phyloP scores from a whole-genome alignment of 257 asterid genomes.

The Solanum habrochaites region DNA sequence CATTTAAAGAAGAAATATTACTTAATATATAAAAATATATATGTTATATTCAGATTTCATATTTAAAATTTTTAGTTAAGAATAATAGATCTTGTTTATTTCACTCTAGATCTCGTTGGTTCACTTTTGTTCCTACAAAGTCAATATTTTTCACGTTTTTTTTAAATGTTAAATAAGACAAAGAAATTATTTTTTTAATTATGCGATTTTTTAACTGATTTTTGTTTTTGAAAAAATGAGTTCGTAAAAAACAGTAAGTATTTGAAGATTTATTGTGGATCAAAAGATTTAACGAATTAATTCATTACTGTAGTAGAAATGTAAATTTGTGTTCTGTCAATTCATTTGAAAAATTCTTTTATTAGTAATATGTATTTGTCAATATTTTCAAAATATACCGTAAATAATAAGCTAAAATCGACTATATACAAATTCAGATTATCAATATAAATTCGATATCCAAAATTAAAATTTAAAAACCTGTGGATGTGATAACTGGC shows the following conservation, averaged over 20 bases:
- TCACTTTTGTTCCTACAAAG: background rate
- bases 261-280: background rate
- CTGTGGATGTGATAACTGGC: conserved; percentile 40
- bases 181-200: too few relatives aligned
- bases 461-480: background rate
- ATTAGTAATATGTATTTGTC: background rate
- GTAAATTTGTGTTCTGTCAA: background rate
- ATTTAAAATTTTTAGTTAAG: background rate
- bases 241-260: background rate
- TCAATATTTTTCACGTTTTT: background rate
- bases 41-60: background rate
- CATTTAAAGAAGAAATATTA: background rate
- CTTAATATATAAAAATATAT: too few relatives aligned
- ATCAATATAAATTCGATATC: background rate
- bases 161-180: background rate
- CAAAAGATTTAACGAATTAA: too few relatives aligned
- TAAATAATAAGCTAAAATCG: background rate
- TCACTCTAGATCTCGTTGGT: too few relatives aligned
- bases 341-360: background rate
- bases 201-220: background rate
- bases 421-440: background rate
- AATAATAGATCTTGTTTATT: background rate
- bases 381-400: too few relatives aligned
- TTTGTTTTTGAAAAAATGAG: background rate
- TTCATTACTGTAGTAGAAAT: background rate